Base-by-base conservation (phyloP, 768 basidiomycete species). In the Pulveroboletus ravenelii region DNA sequence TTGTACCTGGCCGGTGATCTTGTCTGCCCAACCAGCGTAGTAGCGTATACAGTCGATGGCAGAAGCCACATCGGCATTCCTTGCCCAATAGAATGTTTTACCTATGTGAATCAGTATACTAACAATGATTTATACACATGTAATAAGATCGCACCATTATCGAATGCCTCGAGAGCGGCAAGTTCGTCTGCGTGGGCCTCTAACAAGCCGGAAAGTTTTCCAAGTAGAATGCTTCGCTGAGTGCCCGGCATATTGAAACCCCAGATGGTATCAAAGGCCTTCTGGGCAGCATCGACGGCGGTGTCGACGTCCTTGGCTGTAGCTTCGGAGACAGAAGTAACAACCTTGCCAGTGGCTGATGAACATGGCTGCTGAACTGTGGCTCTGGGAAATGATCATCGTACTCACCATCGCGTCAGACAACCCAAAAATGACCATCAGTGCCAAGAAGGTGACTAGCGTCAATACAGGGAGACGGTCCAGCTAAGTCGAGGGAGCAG, bases 1-100 rank as follows among this genome's bases (percentile, higher is more conserved):
- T 64, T 91, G 82, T 8, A 81, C 82, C 65, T 89, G 79, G 5
- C 88, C 90, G 6, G 77, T 72, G 47, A 87, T 70, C 72, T 94
- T 95, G 73, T 93, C 93, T 18, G 91, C 89, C 84, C 89, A 89
- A 15, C 93, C 93, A 36, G 83, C 89, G 60, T 87, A 97, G 71
- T 94, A 95, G 31, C 80, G 75, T 56, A 92, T 66, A 30, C 73
- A 46, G 5, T 59, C 52, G 15, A 63, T 52, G 6, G 60, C 35
- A 7, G 3, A 67, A 0, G 62, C 58, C 2, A 87, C 63, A 55
- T 89, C 89, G 0, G 59, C 66, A 15, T 60, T 66, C 51, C 72
- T 78, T 10, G 82, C 74, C 64, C 68, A 73, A 10, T 46, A 31
- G 61, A 74, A 84, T 2, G 78, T 75, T n/a, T n/a, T n/a, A n/a